These are phyloP conservation scores for Rhypophila decipiens DNA, from an alignment of 495 filamentous ascomycete genomes.

Conservation along the genomic window DNA sequence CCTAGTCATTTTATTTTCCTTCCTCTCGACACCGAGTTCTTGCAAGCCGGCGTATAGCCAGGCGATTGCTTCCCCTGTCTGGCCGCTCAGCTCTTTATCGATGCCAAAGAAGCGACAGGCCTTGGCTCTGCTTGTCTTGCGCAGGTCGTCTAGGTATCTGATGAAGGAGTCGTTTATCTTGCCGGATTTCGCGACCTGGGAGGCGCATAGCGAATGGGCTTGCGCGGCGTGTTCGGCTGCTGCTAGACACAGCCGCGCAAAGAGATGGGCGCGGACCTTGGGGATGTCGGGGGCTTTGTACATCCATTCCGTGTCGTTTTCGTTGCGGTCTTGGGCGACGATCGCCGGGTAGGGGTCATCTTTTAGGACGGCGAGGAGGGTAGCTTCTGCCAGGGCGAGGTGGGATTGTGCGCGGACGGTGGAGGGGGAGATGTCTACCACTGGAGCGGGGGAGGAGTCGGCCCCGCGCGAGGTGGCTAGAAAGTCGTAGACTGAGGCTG, in stretches of 20 bases:
- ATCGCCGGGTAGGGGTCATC: conserved; percentile 85
- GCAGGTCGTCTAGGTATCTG: conserved; percentile 66
- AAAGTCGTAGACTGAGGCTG: conserved; percentile 70
- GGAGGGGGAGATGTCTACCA: conserved; percentile 56
- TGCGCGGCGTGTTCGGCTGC: conserved; percentile 60
- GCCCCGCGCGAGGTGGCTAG: conserved; percentile 44
- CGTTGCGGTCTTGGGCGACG: conserved; percentile 68
- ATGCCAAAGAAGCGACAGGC: conserved; percentile 87
- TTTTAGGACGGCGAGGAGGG: conserved; percentile 80
- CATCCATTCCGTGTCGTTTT: conserved; percentile 87
- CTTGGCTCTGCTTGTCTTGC: conserved; percentile 66
- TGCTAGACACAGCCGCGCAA: conserved; percentile 80
- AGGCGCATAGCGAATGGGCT: conserved; percentile 48
- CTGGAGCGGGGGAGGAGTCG: conserved; percentile 28
- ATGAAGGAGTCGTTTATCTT: conserved; percentile 59
- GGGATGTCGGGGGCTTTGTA: conserved; percentile 77
- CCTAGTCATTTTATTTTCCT: conserved; percentile 34
- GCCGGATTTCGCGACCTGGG: conserved; percentile 15
- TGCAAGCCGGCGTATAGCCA: conserved; percentile 72
- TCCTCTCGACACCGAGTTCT: conserved; percentile 56
- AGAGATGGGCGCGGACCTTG: conserved; percentile 80
- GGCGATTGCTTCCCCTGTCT: conserved; percentile 73
- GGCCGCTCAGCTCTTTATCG: conserved; percentile 74
- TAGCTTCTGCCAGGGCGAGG: conserved; percentile 79
- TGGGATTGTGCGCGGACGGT: conserved; percentile 64